Base-by-base conservation (phyloP, 129 eudicot genomes). In the Chrysanthemum lavandulifolium region DNA sequence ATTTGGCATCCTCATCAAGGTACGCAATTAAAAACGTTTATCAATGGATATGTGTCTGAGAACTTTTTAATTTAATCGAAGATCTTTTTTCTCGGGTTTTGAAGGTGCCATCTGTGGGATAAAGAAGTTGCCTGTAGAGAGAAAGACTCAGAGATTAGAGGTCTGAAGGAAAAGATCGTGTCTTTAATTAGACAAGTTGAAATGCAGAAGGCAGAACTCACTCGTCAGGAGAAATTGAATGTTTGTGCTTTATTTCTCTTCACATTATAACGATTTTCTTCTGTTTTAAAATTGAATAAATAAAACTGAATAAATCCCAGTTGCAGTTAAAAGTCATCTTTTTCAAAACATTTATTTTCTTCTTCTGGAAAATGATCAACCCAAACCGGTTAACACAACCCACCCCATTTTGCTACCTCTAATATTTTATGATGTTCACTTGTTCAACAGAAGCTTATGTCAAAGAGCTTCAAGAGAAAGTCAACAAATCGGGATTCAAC, bases 1-100 rank as follows among this genome's bases (percentile, higher is more conserved):
- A 95, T 65, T 40, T 95, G 11, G 92, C 97, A 47, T 86, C 96
- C 19, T 83, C 97, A 63, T 81, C 99, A 52, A 90, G 99, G 99
- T 95, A 84, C 47, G 8, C 1, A 55, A 21, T 33, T 54, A 10
- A 8, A 14, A 0, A 4, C n/a, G 64, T n/a, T 19, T 53, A 47
- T 70, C 2, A 14, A 19, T 33, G 65, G 49, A 10, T 8, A 47
- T 15, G 13, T 25, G 53, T 25, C 65, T 72, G 31, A 48, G 14
- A 72, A 72, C 12, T 55, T 29, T 1, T 5, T 14, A 13, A 2
- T 64, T 2, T 65, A 6, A 62, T 25, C 6, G 47, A 36, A 62
- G 7, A 12, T 33, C 3, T 29, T 50, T 67, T 36, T 16, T 36
- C 58, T 53, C 33, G 45, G 48, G 9, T 40, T 40, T 2, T 68